Evolutionary conservation across 208 protist species (phyloP).

Genomic region (Leishmania gerbilli): DNA sequence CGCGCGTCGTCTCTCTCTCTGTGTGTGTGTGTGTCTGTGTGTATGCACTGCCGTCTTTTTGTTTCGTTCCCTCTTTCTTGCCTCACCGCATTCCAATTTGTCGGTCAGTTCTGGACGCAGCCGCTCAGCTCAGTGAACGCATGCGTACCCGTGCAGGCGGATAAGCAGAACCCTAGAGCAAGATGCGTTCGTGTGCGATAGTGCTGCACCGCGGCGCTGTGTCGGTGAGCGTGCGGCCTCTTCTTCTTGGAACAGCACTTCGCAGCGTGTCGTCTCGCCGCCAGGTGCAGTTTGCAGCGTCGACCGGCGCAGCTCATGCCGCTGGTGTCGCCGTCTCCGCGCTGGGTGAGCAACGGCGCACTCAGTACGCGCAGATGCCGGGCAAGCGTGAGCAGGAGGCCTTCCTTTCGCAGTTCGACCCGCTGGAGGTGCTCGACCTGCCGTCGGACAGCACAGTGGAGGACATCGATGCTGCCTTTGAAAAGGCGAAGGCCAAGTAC

Average conservation of each 20-base stretch:
- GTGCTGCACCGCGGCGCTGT: slow-evolving; percentile 1
- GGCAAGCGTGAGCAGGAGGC: slow-evolving; percentile 86
- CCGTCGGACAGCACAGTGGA: slow-evolving; percentile 69
- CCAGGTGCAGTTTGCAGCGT: slow-evolving; percentile 13
- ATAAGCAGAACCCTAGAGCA: neutral
- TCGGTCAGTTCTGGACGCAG: neutral
- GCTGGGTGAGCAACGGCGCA: slow-evolving; percentile 43
- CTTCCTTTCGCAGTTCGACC: slow-evolving; percentile 84
- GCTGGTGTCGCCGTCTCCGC: neutral
- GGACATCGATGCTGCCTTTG: slow-evolving; percentile 74
- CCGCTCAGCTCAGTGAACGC: neutral
- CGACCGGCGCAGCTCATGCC: neutral
- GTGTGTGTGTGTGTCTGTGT: neutral
- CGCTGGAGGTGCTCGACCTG: slow-evolving; percentile 75
- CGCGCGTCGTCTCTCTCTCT: neutral
- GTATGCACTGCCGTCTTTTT: neutral
- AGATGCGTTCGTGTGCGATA: slow-evolving; percentile 13
- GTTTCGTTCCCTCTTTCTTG: neutral
- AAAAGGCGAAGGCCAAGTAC: slow-evolving; percentile 61
- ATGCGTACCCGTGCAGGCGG: neutral
- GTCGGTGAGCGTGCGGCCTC: slow-evolving; percentile 1
- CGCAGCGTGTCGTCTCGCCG: slow-evolving; percentile 6
- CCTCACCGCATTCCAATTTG: no score
- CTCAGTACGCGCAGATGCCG: slow-evolving; percentile 76
- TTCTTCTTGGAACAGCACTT: slow-evolving; percentile 2